These are phyloP conservation scores for Bruguiera hainesii DNA, from an alignment of 441 rosid species.

Conservation along the genomic window DNA sequence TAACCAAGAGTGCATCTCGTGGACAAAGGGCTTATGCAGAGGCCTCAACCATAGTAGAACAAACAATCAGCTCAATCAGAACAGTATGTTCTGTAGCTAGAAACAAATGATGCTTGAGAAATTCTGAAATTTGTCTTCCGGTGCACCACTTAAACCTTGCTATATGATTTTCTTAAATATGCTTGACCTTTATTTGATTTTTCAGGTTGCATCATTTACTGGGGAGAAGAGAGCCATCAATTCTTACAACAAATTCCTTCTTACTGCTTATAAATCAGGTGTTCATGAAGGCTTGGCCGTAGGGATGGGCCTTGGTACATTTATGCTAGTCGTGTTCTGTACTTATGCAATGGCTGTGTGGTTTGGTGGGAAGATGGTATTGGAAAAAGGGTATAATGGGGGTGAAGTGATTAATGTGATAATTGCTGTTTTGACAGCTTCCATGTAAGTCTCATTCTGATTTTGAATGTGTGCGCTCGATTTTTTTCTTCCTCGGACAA, in stretches of 20 bases:
- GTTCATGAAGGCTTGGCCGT: conserved; percentile 60
- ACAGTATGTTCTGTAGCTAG: conserved; percentile 47
- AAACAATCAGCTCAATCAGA: conserved; percentile 80
- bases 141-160: conserved; percentile 18
- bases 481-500: not conserved
- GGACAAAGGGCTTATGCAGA: conserved; percentile 76
- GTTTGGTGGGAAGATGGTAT: conserved; percentile 72
- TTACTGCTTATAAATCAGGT: conserved; percentile 56
- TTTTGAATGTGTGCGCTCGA: not conserved
- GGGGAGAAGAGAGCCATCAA: conserved; percentile 70
- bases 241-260: conserved; percentile 53
- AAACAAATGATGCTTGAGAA: conserved; percentile 40
- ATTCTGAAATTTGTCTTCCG: conserved; percentile 26
- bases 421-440: conserved; percentile 68
- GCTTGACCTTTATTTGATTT: conserved; percentile 3
- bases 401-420: conserved; percentile 74
- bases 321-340: conserved; percentile 39
- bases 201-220: conserved; percentile 80
- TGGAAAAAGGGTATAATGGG: conserved; percentile 63
- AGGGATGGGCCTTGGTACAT: conserved; percentile 63
- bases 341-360: conserved; percentile 69
- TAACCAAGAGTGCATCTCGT: conserved; percentile 54
- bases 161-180: not conserved
- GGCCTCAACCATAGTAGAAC: conserved; percentile 74
- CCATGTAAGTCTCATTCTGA: conserved; percentile 44